These are phyloP conservation scores for Botryotinia convoluta DNA, from an alignment of 2,329 filamentous ascomycete genomes.

Conservation along the genomic window DNA sequence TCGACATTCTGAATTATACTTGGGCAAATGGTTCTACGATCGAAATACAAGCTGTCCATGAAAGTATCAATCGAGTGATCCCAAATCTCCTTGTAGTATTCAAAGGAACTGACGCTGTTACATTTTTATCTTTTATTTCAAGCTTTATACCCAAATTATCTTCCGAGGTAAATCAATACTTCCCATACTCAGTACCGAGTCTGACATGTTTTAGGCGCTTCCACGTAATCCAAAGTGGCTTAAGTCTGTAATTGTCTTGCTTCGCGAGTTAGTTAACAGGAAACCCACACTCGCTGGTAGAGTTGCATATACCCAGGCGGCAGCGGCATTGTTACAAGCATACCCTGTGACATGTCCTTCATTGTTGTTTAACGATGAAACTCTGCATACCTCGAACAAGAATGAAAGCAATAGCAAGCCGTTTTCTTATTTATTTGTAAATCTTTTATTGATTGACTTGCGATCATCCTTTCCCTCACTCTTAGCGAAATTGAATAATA, in stretches of 20 bases:
- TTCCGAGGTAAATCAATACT: slow-evolving; percentile 42
- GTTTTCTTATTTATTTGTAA: slow-evolving; percentile 61
- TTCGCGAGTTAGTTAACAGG: slow-evolving; percentile 53
- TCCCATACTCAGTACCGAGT: background rate
- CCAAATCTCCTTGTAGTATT: slow-evolving; percentile 52
- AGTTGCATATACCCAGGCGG: slow-evolving; percentile 57
- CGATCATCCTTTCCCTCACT: slow-evolving; percentile 60
- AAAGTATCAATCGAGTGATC: slow-evolving; percentile 49
- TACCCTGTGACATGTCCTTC: slow-evolving; percentile 49
- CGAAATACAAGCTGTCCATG: slow-evolving; percentile 38
- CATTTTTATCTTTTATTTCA: slow-evolving; percentile 56
- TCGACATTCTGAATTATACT: slow-evolving; percentile 55
- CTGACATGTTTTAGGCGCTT: slow-evolving; percentile 43
- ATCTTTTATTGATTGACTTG: slow-evolving; percentile 64
- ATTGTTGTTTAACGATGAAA: slow-evolving; percentile 52
- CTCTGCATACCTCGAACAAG: slow-evolving; percentile 24
- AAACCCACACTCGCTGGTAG: slow-evolving; percentile 55
- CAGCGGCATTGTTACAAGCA: slow-evolving; percentile 54
- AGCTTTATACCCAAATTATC: slow-evolving; percentile 50
- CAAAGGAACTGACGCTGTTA: slow-evolving; percentile 58
- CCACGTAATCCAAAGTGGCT: slow-evolving; percentile 56
- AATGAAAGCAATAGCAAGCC: slow-evolving; percentile 45
- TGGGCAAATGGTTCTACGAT: slow-evolving; percentile 52
- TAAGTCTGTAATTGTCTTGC: slow-evolving; percentile 44
- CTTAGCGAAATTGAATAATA: slow-evolving; percentile 55